Evolutionary conservation across 345 rosid genomes (phyloP).

Genomic region (Boechera stricta): DNA sequence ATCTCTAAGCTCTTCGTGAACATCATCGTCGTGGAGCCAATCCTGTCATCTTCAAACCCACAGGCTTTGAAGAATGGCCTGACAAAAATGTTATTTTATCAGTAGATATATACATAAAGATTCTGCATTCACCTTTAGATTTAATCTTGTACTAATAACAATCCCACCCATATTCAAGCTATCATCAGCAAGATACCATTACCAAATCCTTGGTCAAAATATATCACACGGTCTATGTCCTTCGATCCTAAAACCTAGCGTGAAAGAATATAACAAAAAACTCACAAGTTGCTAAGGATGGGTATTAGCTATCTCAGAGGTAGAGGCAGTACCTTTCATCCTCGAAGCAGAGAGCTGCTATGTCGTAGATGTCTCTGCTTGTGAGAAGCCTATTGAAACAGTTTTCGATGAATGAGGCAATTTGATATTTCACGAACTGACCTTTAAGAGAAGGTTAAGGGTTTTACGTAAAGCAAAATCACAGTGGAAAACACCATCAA

Average conservation of each 20-base stretch:
- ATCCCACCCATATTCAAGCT: background rate
- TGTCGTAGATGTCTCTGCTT: constrained; percentile 75
- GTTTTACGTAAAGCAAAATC: constrained; percentile 8
- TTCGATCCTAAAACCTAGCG: background rate
- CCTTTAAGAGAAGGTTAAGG: background rate
- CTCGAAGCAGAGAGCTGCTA: constrained; percentile 80
- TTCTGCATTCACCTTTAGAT: background rate
- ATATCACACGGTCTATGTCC: background rate
- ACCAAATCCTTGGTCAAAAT: constrained; percentile 11
- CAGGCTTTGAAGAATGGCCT: constrained; percentile 88
- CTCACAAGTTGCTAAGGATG: constrained; percentile 16
- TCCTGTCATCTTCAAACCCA: constrained; percentile 82
- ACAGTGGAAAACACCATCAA: constrained; percentile 15
- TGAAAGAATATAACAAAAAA: background rate
- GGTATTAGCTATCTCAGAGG: background rate
- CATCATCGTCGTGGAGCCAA: constrained; percentile 91
- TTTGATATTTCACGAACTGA: constrained; percentile 1
- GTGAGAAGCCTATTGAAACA: constrained; percentile 62
- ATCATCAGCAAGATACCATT: constrained; percentile 6
- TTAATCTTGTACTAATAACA: constrained; percentile 4
- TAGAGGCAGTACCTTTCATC: constrained; percentile 61
- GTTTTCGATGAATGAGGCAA: constrained; percentile 7
- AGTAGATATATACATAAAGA: background rate
- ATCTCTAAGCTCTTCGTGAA: constrained; percentile 53
- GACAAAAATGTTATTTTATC: constrained; percentile 12